A percentile compares a stretch with the other conserved stretches of the same genome.
phyloP scores from a whole-genome alignment of 257 asterid genomes.

The Solanum pennellii region DNA sequence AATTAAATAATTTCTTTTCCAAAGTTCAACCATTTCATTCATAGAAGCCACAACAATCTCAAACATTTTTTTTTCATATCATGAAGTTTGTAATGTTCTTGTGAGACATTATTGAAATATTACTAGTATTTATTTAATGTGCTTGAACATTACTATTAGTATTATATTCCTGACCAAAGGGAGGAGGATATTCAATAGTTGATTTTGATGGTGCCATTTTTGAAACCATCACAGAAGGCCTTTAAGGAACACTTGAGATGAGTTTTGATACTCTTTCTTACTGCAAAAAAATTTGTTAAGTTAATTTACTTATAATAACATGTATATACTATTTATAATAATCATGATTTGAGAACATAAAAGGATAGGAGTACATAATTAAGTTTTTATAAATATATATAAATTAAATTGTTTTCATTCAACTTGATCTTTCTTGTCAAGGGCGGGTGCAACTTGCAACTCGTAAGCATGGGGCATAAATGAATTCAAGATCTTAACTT shows the following conservation, averaged over 20 bases:
- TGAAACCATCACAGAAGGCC: not conserved
- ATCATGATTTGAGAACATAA: not conserved
- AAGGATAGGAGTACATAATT: not conserved
- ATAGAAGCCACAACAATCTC: conserved; percentile 31
- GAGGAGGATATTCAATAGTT: not conserved
- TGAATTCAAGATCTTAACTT: no score
- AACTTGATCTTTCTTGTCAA: not conserved
- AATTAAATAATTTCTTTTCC: conserved; percentile 40
- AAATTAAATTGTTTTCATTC: not conserved
- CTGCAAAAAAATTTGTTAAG: conserved; percentile 4
- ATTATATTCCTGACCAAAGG: not conserved
- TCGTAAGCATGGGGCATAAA: not conserved
- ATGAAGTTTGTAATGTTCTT: not conserved
- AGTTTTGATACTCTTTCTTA: conserved; percentile 14
- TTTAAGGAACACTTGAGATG: conserved; percentile 21
- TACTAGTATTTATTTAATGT: not conserved
- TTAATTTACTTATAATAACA: not conserved
- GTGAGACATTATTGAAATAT: not conserved
- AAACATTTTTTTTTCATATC: conserved; percentile 23
- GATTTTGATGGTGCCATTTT: not conserved
- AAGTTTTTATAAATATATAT: not conserved
- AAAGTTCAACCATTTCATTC: not conserved
- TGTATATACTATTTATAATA: not conserved
- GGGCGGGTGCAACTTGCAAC: not conserved
- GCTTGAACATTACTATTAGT: not conserved